phyloP scores from a whole-genome alignment of 2,329 filamentous ascomycete species.

The Phoma sp. region DNA sequence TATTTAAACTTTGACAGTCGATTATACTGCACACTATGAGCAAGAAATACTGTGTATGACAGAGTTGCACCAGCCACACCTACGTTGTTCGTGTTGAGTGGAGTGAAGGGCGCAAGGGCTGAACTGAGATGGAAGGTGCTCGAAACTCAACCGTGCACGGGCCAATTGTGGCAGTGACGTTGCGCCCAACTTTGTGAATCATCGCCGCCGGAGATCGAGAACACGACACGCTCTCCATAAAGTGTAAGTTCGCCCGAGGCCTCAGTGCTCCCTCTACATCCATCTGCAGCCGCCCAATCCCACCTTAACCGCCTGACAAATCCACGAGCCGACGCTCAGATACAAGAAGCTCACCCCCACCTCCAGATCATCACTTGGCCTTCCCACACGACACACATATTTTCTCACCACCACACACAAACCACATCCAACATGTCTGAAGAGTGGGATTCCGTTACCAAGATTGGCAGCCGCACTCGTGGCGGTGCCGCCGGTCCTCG shows the following conservation, averaged over 20 bases:
- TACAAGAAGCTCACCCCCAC: conserved; percentile 22
- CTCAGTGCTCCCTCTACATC: background rate
- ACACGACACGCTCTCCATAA: conserved; percentile 13
- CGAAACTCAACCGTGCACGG: conserved; percentile 8
- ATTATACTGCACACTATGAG: no score
- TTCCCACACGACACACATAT: conserved; percentile 15
- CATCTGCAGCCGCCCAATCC: conserved; percentile 10
- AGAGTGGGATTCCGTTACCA: conserved; percentile 89
- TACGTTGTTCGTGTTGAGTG: conserved; percentile 4
- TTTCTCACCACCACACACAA: conserved; percentile 6
- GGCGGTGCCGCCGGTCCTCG: conserved; percentile 71
- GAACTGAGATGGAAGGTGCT: conserved; percentile 18
- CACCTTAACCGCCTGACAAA: conserved; percentile 17
- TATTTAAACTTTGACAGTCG: no score
- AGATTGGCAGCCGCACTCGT: conserved; percentile 88
- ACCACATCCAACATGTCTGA: conserved; percentile 64
- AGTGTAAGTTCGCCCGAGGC: conserved; percentile 14
- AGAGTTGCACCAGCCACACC: conserved; percentile 12
- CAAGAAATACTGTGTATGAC: no score
- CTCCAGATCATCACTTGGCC: conserved; percentile 16
- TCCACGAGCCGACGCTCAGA: conserved; percentile 4
- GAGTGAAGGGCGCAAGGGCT: conserved; percentile 29
- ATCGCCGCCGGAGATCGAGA: conserved; percentile 18
- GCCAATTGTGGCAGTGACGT: conserved; percentile 19
- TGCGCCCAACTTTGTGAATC: conserved; percentile 18